Evolutionary conservation across 495 filamentous ascomycete species (phyloP).

Genomic region (Immersiella caudata): DNA sequence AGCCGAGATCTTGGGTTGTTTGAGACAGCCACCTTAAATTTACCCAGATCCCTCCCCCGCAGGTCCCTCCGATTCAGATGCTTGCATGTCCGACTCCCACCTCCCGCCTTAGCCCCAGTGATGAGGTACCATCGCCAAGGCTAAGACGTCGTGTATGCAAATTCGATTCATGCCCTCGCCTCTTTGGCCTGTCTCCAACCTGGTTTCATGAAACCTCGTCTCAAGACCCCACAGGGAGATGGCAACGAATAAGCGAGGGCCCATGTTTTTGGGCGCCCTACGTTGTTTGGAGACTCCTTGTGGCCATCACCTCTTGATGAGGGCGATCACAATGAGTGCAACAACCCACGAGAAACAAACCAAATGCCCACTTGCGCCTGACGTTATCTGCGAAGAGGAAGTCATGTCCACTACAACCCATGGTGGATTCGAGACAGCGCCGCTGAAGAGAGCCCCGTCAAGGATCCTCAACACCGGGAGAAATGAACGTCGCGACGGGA

Average conservation of each 20-base stretch:
- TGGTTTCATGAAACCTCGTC: neutral
- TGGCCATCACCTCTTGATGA: no score
- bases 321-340: no score
- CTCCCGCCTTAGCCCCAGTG: neutral
- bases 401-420: no score
- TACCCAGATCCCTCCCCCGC: constrained; percentile 5
- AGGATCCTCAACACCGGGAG: no score
- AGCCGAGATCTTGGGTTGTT: neutral
- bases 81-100: neutral
- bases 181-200: neutral
- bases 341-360: no score
- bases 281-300: neutral
- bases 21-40: constrained; percentile 8
- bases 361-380: no score
- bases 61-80: neutral
- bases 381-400: no score
- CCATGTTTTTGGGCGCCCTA: neutral
- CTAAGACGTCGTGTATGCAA: neutral
- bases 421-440: no score
- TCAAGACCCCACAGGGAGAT: neutral
- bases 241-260: neutral
- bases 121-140: neutral
- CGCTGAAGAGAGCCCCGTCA: no score
- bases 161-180: neutral
- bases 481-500: no score